Conservation (phyloP, 192 early-diverging fungal species). For the Podila clonocystis region DNA sequence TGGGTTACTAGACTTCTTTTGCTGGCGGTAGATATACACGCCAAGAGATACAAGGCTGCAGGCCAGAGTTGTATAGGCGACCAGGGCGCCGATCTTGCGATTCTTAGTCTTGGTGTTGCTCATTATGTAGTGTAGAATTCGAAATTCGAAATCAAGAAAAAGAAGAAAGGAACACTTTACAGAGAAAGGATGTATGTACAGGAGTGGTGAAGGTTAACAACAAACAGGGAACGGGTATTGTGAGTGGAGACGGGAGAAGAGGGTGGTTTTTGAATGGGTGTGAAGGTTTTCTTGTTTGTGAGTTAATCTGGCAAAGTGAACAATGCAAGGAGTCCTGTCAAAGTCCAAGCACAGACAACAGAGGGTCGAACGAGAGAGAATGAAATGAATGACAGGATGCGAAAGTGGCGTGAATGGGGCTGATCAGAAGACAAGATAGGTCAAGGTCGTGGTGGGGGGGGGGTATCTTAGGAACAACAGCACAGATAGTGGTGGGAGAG, state of each 20-base stretch:
- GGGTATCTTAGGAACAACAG: too few relatives aligned
- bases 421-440: too few relatives aligned
- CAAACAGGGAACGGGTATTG: too few relatives aligned
- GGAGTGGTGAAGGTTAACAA: not conserved
- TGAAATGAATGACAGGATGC: too few relatives aligned
- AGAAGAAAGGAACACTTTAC: not conserved
- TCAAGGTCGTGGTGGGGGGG: too few relatives aligned
- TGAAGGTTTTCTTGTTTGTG: too few relatives aligned
- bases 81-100: constrained; percentile 24
- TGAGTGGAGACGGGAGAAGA: not conserved
- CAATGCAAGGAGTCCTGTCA: not conserved
- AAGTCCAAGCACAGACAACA: not conserved
- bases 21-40: constrained; percentile 38
- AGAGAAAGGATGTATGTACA: not conserved
- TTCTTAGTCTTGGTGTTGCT: constrained; percentile 33
- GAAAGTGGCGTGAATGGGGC: too few relatives aligned
- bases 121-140: constrained; percentile 11
- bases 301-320: constrained; percentile 31
- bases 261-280: not conserved
- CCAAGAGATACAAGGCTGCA: constrained; percentile 31
- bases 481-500: not conserved
- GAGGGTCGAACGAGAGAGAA: not conserved
- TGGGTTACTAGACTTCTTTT: constrained; percentile 6
- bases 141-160: not conserved
- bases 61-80: constrained; percentile 45